Evolutionary conservation across 2,329 filamentous ascomycete genomes (phyloP).

Genomic region (Myrmaecium sp.): DNA sequence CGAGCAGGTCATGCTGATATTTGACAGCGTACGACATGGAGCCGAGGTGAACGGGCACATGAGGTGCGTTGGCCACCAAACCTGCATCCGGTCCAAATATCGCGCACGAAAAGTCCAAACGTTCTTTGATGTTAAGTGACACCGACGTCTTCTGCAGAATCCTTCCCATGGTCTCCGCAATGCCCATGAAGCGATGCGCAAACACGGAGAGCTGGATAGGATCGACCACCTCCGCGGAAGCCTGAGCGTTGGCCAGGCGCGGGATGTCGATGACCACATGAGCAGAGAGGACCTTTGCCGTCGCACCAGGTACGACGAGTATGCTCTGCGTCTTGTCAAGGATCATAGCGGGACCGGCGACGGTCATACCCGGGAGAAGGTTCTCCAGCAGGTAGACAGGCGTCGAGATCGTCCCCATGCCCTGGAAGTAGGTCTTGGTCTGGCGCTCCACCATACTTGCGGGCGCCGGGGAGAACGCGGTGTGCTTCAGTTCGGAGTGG

Average conservation of each 20-base stretch:
- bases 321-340: slow-evolving; percentile 30
- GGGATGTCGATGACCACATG: slow-evolving; percentile 24
- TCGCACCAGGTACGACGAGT: slow-evolving; percentile 21
- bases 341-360: slow-evolving; percentile 16
- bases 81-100: slow-evolving; percentile 10
- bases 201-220: slow-evolving; percentile 8
- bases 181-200: slow-evolving; percentile 12
- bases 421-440: slow-evolving; percentile 10
- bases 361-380: slow-evolving; percentile 7
- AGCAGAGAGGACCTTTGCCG: slow-evolving; percentile 19
- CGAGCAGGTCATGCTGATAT: slow-evolving; percentile 11
- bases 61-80: slow-evolving; percentile 12
- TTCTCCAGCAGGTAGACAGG: slow-evolving; percentile 11
- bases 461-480: too few species aligned
- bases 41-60: slow-evolving; percentile 13
- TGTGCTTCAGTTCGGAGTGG: too few species aligned
- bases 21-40: slow-evolving; percentile 12
- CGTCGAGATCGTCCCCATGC: slow-evolving; percentile 7
- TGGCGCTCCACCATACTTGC: slow-evolving; percentile 1
- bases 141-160: slow-evolving; percentile 11
- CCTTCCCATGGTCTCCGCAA: slow-evolving; percentile 12
- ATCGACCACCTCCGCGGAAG: slow-evolving; percentile 4
- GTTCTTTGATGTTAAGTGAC: slow-evolving; percentile 12
- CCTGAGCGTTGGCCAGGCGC: slow-evolving; percentile 21
- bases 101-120: slow-evolving; percentile 12